Evolutionary conservation across 352 stramenopile species (phyloP).

Genomic region (Pythium aphanidermatum): DNA sequence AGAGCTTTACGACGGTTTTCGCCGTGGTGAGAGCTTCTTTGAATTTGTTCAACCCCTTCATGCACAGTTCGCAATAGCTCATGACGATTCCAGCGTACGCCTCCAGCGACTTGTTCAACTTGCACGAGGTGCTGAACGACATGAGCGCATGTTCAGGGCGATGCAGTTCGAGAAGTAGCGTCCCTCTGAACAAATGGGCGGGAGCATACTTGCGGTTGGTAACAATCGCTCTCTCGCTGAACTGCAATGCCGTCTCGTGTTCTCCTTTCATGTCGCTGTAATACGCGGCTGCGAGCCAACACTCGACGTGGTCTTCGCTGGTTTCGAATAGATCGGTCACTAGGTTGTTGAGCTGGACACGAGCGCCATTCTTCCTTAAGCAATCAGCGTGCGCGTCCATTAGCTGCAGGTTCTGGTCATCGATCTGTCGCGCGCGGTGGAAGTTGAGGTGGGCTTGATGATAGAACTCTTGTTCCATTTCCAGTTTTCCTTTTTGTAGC

Average conservation of each 20-base stretch:
- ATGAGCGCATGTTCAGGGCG: conserved; percentile 58
- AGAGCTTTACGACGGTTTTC: conserved; percentile 62
- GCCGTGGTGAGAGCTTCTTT: conserved; percentile 67
- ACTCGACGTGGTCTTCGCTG: conserved; percentile 40
- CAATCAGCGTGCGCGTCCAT: conserved; percentile 70
- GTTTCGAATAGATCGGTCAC: conserved; percentile 68
- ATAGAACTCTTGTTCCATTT: conserved; percentile 57
- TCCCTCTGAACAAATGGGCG: conserved; percentile 53
- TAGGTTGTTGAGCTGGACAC: conserved; percentile 52
- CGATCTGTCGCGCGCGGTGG: conserved; percentile 47
- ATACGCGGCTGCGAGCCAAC: conserved; percentile 71
- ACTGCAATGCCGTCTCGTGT: conserved; percentile 58
- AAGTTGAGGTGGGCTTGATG: conserved; percentile 53
- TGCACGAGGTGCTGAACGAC: conserved; percentile 57
- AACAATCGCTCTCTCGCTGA: conserved; percentile 58
- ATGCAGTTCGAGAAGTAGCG: conserved; percentile 50
- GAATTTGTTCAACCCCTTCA: conserved; percentile 58
- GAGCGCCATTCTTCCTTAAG: conserved; percentile 37
- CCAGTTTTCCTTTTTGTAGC: conserved; percentile 41
- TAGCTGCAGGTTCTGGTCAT: conserved; percentile 48
- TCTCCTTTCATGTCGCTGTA: conserved; percentile 74
- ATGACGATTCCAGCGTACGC: conserved; percentile 68
- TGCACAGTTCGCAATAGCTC: conserved; percentile 65
- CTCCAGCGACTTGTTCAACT: conserved; percentile 53
- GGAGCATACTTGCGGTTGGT: conserved; percentile 33